Base-by-base conservation (phyloP, 1,284 basidiomycete genomes). In the Leccinum pallidistipes region DNA sequence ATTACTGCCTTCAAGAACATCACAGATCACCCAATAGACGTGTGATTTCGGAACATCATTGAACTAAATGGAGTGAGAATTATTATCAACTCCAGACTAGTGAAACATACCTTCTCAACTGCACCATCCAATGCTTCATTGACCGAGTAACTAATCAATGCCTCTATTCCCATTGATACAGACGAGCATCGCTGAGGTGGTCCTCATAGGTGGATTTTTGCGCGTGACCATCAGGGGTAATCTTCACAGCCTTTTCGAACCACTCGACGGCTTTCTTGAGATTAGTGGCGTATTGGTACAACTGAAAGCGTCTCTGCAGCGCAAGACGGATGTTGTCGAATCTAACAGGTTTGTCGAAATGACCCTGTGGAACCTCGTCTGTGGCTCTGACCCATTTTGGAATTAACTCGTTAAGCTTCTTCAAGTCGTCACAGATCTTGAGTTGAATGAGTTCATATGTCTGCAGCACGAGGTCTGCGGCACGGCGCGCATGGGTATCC, bases 401-500 rank as follows among this genome's bases (percentile, higher is more conserved):
- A 11, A 38, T 38, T 5, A 38, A 38, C 14, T 38, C 36, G 36
- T 38, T 31, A 31, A 38, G 36, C 36, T 38, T 38, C 36, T 38
- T 38, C 36, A 38, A 38, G 14, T 38, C 57, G 11, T n/a, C 18
- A 8, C 40, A 31, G 36, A 45, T 27, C 10, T 21, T 16, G 10
- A 56, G 29, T 38, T 10, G 24, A 43, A 50, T 11, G 5, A 50
- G 47, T 34, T 32, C 18, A 8, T 56, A 50, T 3, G 63, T 61
- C 12, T 64, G 62, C 8, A 47, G 16, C 3, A 61, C 40, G 18
- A 65, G 54, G 11, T 57, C 32, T 12, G 55, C 62, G 3, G 58
- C 55, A 5, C 55, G 55, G 31, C 40, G 55, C 18, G 36, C 34
- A 51, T 65, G 51, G 12, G 47, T 57, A 9, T 36, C 55, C 31